A percentile compares a stretch with the other conserved stretches of the same genome.
Evolutionary conservation across 139 green algal species (phyloP).

Genomic region (Astrephomene gubernaculifera): DNA sequence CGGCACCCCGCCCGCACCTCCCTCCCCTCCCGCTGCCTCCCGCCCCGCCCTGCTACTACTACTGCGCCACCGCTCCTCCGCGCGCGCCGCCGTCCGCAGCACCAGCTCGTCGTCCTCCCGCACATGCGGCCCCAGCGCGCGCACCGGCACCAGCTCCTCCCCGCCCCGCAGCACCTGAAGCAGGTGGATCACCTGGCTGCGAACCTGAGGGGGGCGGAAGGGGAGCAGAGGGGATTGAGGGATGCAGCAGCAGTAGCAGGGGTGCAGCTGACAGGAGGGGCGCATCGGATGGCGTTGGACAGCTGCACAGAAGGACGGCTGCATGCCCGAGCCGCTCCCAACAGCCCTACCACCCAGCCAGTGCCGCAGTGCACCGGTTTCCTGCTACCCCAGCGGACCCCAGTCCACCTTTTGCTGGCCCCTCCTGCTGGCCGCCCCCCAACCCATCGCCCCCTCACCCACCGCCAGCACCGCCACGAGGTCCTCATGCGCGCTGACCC

Average conservation of each 20-base stretch:
- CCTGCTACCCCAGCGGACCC: no score
- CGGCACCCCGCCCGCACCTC: background rate
- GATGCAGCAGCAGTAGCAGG: background rate
- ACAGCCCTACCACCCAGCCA: no score
- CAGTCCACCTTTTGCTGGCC: no score
- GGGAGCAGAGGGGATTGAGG: background rate
- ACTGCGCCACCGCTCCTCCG: slow-evolving; percentile 40
- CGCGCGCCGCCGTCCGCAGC: slow-evolving; percentile 20
- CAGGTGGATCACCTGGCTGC: slow-evolving; percentile 32
- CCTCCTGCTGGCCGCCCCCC: no score
- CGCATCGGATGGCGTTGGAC: no score
- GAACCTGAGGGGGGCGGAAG: background rate
- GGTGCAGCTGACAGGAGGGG: no score
- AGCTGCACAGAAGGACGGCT: no score
- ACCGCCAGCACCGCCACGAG: slow-evolving; percentile 32
- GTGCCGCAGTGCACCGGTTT: no score
- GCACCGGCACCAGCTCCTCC: slow-evolving; percentile 37
- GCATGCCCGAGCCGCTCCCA: no score
- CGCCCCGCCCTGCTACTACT: slow-evolving; percentile 8
- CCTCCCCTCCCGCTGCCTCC: background rate
- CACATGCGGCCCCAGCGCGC: slow-evolving; percentile 14
- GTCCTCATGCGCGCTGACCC: slow-evolving; percentile 28
- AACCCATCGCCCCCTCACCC: background rate
- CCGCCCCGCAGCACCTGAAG: slow-evolving; percentile 32
- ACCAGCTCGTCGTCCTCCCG: slow-evolving; percentile 41